phyloP scores from a whole-genome alignment of 169 alveolate species.

The Plasmodium vivax region DNA sequence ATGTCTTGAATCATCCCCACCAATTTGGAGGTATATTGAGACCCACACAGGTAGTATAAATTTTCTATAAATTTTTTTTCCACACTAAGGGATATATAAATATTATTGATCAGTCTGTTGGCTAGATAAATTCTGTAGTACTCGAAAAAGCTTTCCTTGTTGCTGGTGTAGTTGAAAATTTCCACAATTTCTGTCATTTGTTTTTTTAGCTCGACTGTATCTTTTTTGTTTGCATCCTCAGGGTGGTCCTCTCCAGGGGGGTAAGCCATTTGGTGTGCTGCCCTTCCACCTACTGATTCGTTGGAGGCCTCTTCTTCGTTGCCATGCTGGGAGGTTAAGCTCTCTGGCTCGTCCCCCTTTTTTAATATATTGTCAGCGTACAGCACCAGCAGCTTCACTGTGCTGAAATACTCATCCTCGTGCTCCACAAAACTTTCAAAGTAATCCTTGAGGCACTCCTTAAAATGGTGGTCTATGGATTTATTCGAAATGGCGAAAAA shows the following conservation, averaged over 20 bases:
- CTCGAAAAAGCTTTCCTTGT: slow-evolving; percentile 63
- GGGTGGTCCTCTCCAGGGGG: not conserved
- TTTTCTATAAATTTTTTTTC: slow-evolving; percentile 82
- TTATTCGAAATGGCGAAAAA: slow-evolving; percentile 49
- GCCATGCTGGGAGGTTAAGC: not conserved
- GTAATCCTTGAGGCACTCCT: slow-evolving; percentile 64
- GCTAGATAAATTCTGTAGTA: slow-evolving; percentile 67
- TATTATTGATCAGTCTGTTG: slow-evolving; percentile 62
- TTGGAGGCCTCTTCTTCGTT: not conserved
- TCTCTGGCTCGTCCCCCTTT: not conserved
- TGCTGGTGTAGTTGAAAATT: slow-evolving; percentile 58
- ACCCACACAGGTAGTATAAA: slow-evolving; percentile 86
- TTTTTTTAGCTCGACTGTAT: slow-evolving; percentile 4
- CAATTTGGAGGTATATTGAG: slow-evolving; percentile 85
- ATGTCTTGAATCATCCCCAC: slow-evolving; percentile 90
- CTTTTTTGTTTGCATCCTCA: not conserved
- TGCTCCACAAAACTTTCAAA: slow-evolving; percentile 73
- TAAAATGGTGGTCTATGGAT: slow-evolving; percentile 27
- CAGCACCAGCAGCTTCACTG: slow-evolving; percentile 49
- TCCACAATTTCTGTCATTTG: slow-evolving; percentile 61
- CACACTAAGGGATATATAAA: slow-evolving; percentile 43
- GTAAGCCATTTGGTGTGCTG: not conserved
- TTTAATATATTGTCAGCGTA: slow-evolving; percentile 62
- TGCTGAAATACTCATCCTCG: slow-evolving; percentile 63
- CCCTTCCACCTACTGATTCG: not conserved